phyloP scores from a whole-genome alignment of 2,329 filamentous ascomycete species.

The Aspergillus flavus region DNA sequence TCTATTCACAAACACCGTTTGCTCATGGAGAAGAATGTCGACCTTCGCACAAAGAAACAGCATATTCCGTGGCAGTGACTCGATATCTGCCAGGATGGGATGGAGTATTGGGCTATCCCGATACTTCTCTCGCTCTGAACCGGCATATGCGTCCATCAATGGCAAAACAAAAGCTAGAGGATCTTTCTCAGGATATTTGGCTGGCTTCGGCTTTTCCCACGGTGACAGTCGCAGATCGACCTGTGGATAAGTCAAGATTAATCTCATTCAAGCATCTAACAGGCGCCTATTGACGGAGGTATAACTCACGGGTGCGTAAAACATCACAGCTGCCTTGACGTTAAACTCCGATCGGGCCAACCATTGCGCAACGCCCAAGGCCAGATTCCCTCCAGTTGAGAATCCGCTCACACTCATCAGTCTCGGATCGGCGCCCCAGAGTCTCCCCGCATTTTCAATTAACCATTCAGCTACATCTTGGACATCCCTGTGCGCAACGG shows the following conservation, averaged over 20 bases:
- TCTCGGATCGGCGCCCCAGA: conserved; percentile 21
- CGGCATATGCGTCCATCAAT: conserved; percentile 50
- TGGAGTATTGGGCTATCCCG: conserved; percentile 10
- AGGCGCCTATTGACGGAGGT: not conserved
- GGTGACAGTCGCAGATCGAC: conserved; percentile 46
- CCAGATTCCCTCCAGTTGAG: conserved; percentile 51
- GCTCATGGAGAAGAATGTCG: conserved; percentile 15
- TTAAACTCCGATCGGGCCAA: conserved; percentile 24
- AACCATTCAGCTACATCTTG: conserved; percentile 49
- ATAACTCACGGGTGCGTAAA: conserved; percentile 38
- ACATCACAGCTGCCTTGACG: conserved; percentile 45
- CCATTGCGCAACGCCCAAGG: conserved; percentile 35
- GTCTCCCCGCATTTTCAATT: conserved; percentile 41
- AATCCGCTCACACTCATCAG: conserved; percentile 50
- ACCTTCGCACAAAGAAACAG: conserved; percentile 10
- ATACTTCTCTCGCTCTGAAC: conserved; percentile 14
- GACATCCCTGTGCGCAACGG: conserved; percentile 46
- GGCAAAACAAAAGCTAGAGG: conserved; percentile 43
- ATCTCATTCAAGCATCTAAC: not conserved
- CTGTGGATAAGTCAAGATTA: conserved; percentile 8
- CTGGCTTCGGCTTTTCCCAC: conserved; percentile 43
- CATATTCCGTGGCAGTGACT: conserved; percentile 12
- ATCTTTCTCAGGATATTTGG: conserved; percentile 40
- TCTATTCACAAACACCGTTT: conserved; percentile 7
- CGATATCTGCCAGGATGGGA: conserved; percentile 13